Evolutionary conservation across 176 grass and related monocot species (phyloP), one percentile per base, ranked within the genome.

Genomic region (Oryza australiensis): DNA sequence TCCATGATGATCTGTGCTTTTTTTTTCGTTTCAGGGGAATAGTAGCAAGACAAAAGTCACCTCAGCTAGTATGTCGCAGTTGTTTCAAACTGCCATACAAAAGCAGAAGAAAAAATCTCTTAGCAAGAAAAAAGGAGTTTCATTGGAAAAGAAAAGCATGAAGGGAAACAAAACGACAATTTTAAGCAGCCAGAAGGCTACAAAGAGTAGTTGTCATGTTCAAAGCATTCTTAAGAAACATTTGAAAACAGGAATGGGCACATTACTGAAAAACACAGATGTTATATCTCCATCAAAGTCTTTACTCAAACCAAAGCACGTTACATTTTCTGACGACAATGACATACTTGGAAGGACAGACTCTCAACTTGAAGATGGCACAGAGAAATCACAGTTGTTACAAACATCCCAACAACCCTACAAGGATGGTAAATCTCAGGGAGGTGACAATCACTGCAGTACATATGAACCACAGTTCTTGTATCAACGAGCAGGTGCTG

Each of bases 191-290:
- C 79, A 87, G 79, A 87, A 84, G 75, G 69, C 29, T 76, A 35
- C 43, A 30, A 51, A 51, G 72, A 90, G 85, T 45, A 68, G 72
- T 70, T 75, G 32, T 40, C 66, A 84, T 37, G 81, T 80, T 88
- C 93, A 89, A 77, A 89, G 68, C 64, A 91, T 91, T 82, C 70
- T 89, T 73, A 91, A 90, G 55, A 93, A 91, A 28, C 84, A 86
- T 42, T 78, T 79, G 70, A 86, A 76, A 90, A 51, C 14, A 73
- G 49, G 79, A 27, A 75, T 75, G 57, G 27, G 34, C 42, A 63
- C 37, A 57, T 34, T 64, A 76, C 59, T 49, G 60, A 68, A 70
- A 41, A 78, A 29, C 18, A 76, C 43, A 57, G 82, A 82, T 83
- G 66, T 66, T 48, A 68, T 28, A 6, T 38, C 60, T 80, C 66